Conservation (phyloP, 148 eudicot genomes). For the Polygonum aviculare region DNA sequence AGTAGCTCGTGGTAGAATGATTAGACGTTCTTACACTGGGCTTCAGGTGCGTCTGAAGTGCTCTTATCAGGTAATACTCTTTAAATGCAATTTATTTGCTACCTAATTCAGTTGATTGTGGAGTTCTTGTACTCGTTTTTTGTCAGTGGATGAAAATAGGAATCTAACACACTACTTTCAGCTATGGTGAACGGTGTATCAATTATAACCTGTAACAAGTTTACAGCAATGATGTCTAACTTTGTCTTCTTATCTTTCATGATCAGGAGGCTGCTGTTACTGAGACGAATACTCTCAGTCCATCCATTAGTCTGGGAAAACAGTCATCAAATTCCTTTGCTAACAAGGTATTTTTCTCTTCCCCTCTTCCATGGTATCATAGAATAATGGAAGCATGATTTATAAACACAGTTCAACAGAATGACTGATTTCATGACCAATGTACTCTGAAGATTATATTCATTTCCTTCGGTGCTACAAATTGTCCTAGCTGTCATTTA, state of each 20-base stretch:
- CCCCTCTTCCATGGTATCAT: conserved; percentile 2
- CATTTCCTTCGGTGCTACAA: background rate
- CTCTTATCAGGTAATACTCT: conserved; percentile 7
- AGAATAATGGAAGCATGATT: background rate
- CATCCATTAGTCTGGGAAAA: conserved; percentile 17
- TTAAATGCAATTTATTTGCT: background rate
- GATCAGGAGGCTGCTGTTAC: conserved; percentile 8
- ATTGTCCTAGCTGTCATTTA: background rate
- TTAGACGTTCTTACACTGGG: conserved; percentile 34
- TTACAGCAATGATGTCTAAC: background rate
- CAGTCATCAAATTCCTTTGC: conserved; percentile 35
- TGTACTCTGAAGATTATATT: background rate
- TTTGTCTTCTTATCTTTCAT: background rate
- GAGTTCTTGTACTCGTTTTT: background rate
- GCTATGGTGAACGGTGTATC: background rate
- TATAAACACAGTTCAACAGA: background rate
- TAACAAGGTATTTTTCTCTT: conserved; percentile 28
- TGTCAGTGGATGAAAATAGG: background rate
- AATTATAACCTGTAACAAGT: background rate
- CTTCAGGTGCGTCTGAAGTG: conserved; percentile 19
- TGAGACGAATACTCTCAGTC: background rate
- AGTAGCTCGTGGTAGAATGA: conserved; percentile 39
- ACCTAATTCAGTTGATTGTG: background rate
- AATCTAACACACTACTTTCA: background rate
- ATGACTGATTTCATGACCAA: background rate